Evolutionary conservation across 2,329 filamentous ascomycete genomes (phyloP), one percentile per base, ranked within the genome.

Genomic region (Cadophora sp.): DNA sequence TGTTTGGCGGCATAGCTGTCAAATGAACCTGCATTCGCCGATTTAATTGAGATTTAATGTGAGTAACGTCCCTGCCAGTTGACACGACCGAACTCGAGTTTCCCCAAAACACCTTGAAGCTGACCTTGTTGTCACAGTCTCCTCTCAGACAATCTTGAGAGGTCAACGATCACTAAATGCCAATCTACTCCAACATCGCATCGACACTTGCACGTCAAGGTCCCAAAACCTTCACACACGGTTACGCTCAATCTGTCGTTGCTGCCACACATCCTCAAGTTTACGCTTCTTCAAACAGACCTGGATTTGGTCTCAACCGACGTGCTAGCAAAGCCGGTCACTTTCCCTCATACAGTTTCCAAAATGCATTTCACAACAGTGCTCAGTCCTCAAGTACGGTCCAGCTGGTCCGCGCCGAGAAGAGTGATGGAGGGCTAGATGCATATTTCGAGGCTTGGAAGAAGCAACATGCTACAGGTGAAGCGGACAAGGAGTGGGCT

Each of bases 241-340:
- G 95, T 83, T 98, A 97, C 87, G 94, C 94, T 76, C 95, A 98
- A 81, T 97, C 94, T 72, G 91, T 98, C 83, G 94, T 99, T 83
- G 96, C 96, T 78, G 95, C 94, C 77, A 93, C 93, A 73, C 94
- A 97, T 72, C 87, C 87, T 66, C 94, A 91, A 86, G 93, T 90
- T 86, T 89, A 83, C 79, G 93, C 88, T 79, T 88, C 90, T 77
- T 93, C 89, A 80, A 89, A 87, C 79, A 85, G 87, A 74, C 86
- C 86, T 71, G 86, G 86, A 76, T 90, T 89, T 77, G 85, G 83
- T 69, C 85, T 86, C 75, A 86, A 85, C 76, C 86, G 76, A 60
- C 84, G 81, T 66, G 62, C 73, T 37, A 74, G 75, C 71, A 84
- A 85, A 76, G 83, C 85, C 76, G 82, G 82, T 66, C 81, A 81